phyloP scores from a whole-genome alignment of 1,139 yeast species.

The Protomyces inouyei region DNA sequence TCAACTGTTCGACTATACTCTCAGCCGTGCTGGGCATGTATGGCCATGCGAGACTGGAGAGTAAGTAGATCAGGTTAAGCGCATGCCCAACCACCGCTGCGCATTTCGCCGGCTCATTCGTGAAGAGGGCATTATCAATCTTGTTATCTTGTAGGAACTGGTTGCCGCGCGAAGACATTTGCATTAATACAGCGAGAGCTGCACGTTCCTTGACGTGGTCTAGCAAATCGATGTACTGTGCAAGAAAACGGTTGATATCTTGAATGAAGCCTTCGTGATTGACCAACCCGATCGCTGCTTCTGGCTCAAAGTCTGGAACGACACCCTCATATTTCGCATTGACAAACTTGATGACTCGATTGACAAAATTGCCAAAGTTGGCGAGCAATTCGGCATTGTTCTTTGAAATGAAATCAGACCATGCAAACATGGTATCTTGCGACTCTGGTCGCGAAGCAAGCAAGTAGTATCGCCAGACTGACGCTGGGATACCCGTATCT shows the following conservation, averaged over 20 bases:
- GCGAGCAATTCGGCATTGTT: constrained; percentile 91
- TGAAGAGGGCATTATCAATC: constrained; percentile 78
- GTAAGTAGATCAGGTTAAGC: constrained; percentile 75
- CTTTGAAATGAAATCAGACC: constrained; percentile 92
- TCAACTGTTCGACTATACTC: constrained; percentile 69
- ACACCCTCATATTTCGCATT: constrained; percentile 90
- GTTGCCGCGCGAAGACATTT: constrained; percentile 87
- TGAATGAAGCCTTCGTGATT: constrained; percentile 42
- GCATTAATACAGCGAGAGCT: constrained; percentile 89
- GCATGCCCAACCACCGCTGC: constrained; percentile 94
- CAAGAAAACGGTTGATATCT: constrained; percentile 53
- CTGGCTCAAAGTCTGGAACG: constrained; percentile 56
- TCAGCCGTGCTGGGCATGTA: constrained; percentile 81
- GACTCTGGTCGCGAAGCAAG: constrained; percentile 91
- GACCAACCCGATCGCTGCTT: constrained; percentile 45
- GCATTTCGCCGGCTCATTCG: constrained; percentile 68
- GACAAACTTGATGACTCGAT: constrained; percentile 84
- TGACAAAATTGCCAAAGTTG: constrained; percentile 92
- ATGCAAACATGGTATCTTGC: constrained; percentile 92
- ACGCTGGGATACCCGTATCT: constrained; percentile 82
- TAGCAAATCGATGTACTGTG: constrained; percentile 62
- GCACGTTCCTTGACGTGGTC: constrained; percentile 76
- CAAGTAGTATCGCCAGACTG: constrained; percentile 96
- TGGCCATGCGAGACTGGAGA: constrained; percentile 75
- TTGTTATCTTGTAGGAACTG: constrained; percentile 92